phyloP scores from a whole-genome alignment of 768 basidiomycete genomes.

The Heimioporus sp. region DNA sequence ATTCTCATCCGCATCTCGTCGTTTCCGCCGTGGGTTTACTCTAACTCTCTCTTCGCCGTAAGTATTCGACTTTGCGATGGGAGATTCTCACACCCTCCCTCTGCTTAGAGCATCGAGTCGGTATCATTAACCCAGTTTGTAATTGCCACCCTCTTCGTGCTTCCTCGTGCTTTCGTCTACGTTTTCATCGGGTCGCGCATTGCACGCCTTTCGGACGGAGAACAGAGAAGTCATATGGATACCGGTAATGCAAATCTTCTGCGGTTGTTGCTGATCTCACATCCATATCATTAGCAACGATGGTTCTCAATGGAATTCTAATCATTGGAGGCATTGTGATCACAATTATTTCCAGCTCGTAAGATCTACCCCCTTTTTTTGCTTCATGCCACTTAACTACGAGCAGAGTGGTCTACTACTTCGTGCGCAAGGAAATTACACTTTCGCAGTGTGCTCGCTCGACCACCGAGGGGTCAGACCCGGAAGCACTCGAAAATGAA shows the following conservation, averaged over 20 bases:
- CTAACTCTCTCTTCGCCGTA: slow-evolving; percentile 78
- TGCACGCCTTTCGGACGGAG: slow-evolving; percentile 72
- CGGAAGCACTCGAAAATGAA: slow-evolving; percentile 57
- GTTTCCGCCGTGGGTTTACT: slow-evolving; percentile 86
- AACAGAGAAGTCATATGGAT: slow-evolving; percentile 74
- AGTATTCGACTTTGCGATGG: slow-evolving; percentile 26
- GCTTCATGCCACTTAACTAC: slow-evolving; percentile 11
- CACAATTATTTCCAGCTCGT: slow-evolving; percentile 67
- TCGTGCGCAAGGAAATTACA: slow-evolving; percentile 60
- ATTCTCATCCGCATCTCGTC: slow-evolving; percentile 79
- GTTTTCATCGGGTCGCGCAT: slow-evolving; percentile 79
- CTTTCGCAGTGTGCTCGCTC: slow-evolving; percentile 47
- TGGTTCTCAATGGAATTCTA: slow-evolving; percentile 59
- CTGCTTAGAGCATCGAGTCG: slow-evolving; percentile 61
- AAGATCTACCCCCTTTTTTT: slow-evolving; percentile 25
- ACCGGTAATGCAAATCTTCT: slow-evolving; percentile 44
- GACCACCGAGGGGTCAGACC: slow-evolving; percentile 52
- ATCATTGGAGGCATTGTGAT: slow-evolving; percentile 59
- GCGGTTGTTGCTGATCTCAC: slow-evolving; percentile 5
- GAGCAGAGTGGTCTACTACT: slow-evolving; percentile 61
- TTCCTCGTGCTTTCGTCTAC: slow-evolving; percentile 70
- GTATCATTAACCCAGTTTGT: slow-evolving; percentile 77
- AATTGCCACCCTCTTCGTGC: slow-evolving; percentile 65
- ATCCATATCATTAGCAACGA: slow-evolving; percentile 45
- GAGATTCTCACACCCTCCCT: slow-evolving; percentile 4